These are phyloP conservation scores for Yamadazyma triangularis DNA, from an alignment of 1,139 yeast species.

Conservation along the genomic window DNA sequence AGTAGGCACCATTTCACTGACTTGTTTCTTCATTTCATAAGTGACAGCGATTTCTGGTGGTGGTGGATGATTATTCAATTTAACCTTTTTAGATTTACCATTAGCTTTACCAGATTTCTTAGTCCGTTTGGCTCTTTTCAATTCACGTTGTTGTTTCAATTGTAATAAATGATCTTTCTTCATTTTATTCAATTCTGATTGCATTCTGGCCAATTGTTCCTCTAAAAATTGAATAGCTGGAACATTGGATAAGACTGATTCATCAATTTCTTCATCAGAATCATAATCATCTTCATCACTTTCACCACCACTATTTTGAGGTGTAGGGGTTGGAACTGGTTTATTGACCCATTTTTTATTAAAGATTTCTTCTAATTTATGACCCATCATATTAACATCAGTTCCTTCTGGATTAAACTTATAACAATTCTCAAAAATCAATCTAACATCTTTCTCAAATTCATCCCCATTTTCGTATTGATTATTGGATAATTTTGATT, in stretches of 20 bases:
- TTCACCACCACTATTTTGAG: conserved; percentile 31
- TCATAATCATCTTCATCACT: conserved; percentile 32
- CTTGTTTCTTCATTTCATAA: conserved; percentile 94
- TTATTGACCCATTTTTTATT: conserved; percentile 86
- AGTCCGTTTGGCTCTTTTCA: conserved; percentile 42
- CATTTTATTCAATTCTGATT: conserved; percentile 74
- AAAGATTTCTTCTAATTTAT: conserved; percentile 77
- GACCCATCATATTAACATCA: conserved; percentile 95
- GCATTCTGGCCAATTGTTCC: conserved; percentile 81
- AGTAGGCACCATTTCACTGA: conserved; percentile 79
- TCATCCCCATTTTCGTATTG: conserved; percentile 87
- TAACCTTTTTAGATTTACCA: conserved; percentile 13
- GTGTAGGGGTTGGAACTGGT: conserved; percentile 69
- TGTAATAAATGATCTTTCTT: conserved; percentile 66
- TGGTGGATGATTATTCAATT: conserved; percentile 6
- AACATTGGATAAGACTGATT: conserved; percentile 61
- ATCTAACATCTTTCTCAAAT: conserved; percentile 75
- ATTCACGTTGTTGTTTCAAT: conserved; percentile 43
- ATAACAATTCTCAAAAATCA: conserved; percentile 86
- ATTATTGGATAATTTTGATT: conserved; percentile 74
- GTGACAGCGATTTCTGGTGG: conserved; percentile 50
- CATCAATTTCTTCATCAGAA: conserved; percentile 63
- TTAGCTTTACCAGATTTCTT: conserved; percentile 25
- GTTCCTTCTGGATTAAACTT: conserved; percentile 93
- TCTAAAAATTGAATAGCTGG: conserved; percentile 90